Conservation (phyloP, 805 yeast species). For the Torulaspora quercuum region DNA sequence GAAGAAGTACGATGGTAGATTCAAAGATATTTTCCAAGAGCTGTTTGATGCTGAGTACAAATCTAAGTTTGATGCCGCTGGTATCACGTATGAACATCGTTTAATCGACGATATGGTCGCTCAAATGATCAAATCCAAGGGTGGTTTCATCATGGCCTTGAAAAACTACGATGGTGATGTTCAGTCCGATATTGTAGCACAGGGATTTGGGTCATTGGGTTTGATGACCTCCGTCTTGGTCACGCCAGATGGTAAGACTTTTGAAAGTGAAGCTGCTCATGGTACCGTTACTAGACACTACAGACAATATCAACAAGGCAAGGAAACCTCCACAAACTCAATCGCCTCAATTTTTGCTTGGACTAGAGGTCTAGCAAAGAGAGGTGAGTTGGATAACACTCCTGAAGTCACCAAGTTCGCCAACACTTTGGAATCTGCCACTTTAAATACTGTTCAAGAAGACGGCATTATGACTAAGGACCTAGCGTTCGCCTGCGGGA, state of each 20-base stretch:
- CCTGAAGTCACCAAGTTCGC: slow-evolving; percentile 70
- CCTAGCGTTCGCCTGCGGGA: slow-evolving; percentile 68
- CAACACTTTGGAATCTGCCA: slow-evolving; percentile 58
- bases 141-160: slow-evolving; percentile 77
- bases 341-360: slow-evolving; percentile 84
- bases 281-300: slow-evolving; percentile 86
- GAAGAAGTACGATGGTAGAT: slow-evolving; percentile 78
- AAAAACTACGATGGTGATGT: slow-evolving; percentile 87
- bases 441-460: slow-evolving; percentile 65
- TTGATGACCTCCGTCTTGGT: slow-evolving; percentile 79
- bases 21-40: slow-evolving; percentile 74
- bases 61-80: slow-evolving; percentile 52
- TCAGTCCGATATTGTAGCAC: slow-evolving; percentile 81
- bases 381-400: slow-evolving; percentile 72
- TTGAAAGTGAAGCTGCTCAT: slow-evolving; percentile 83
- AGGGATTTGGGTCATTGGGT: slow-evolving; percentile 82
- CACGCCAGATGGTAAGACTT: slow-evolving; percentile 84
- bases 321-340: slow-evolving; percentile 80
- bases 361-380: slow-evolving; percentile 79
- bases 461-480: slow-evolving; percentile 83
- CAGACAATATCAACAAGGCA: slow-evolving; percentile 77
- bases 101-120: slow-evolving; percentile 87
- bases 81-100: slow-evolving; percentile 74
- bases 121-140: slow-evolving; percentile 80
- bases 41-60: slow-evolving; percentile 59